phyloP scores from a whole-genome alignment of 352 stramenopile genomes.

The Globisporangium orthogonon region DNA sequence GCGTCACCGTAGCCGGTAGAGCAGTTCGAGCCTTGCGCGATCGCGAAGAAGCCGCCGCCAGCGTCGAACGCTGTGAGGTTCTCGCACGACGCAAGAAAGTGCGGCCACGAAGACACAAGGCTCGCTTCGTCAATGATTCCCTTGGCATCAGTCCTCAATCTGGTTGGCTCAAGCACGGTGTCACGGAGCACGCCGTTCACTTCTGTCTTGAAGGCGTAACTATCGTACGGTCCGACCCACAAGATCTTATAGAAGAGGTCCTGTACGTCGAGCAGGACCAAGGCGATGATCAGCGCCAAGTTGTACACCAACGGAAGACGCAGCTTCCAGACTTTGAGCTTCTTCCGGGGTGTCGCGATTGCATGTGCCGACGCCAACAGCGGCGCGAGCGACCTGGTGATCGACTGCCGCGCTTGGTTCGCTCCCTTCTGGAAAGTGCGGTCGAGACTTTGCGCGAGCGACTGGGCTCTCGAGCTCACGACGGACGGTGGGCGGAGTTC shows the following conservation, averaged over 20 bases:
- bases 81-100: conserved; percentile 15
- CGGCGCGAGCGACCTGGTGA: conserved; percentile 1
- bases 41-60: conserved; percentile 17
- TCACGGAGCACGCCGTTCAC: conserved; percentile 11
- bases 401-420: neutral
- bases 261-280: conserved; percentile 16
- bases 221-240: conserved; percentile 21
- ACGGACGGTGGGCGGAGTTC: neutral
- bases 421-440: neutral
- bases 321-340: conserved; percentile 7
- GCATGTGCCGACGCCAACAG: conserved; percentile 8
- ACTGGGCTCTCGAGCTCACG: neutral
- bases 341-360: conserved; percentile 9
- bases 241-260: conserved; percentile 24
- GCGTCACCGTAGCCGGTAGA: conserved; percentile 5
- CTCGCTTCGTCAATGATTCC: neutral
- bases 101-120: conserved; percentile 15
- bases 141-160: neutral
- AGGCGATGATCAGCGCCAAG: conserved; percentile 1
- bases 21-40: conserved; percentile 15
- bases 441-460: neutral
- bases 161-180: conserved; percentile 1
- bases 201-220: conserved; percentile 15
- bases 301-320: conserved; percentile 7
- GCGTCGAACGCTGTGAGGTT: conserved; percentile 13